These are phyloP conservation scores for Beauveria medogensis DNA, from an alignment of 2,329 filamentous ascomycete species.

Conservation along the genomic window DNA sequence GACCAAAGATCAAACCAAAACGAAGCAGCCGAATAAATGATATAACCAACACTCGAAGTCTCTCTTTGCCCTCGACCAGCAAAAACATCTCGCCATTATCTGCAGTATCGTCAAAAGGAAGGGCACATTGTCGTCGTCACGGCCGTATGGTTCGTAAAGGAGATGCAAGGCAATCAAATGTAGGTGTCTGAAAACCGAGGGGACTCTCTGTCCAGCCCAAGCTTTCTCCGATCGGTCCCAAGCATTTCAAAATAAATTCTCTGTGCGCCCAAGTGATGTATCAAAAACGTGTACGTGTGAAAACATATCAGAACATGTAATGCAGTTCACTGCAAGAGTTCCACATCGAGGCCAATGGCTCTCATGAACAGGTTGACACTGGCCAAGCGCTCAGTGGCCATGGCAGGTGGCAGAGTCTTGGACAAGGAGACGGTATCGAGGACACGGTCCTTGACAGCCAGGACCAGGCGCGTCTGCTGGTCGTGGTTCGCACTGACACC, in stretches of 20 bases:
- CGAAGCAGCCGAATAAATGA: slow-evolving; percentile 2
- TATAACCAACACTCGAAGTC: not conserved
- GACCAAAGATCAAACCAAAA: not conserved
- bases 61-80: not conserved
- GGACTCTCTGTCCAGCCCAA: not conserved
- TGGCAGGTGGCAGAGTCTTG: slow-evolving; percentile 80
- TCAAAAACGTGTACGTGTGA: not conserved
- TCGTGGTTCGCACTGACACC: slow-evolving; percentile 89
- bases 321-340: slow-evolving; percentile 43
- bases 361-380: slow-evolving; percentile 99
- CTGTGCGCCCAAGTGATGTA: not conserved
- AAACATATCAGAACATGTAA: not conserved
- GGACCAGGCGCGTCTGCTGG: slow-evolving; percentile 88
- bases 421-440: slow-evolving; percentile 88
- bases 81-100: slow-evolving; percentile 8
- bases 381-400: slow-evolving; percentile 73
- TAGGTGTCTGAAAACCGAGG: not conserved
- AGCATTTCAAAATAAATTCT: not conserved
- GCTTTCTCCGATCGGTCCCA: not conserved
- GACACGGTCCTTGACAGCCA: slow-evolving; percentile 95
- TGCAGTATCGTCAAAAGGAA: not conserved
- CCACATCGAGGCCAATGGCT: slow-evolving; percentile 96
- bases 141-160: slow-evolving; percentile 5
- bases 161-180: not conserved
- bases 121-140: slow-evolving; percentile 2